Evolutionary conservation across 2,329 filamentous ascomycete genomes (phyloP).

Genomic region (Calonectria leucothoes): DNA sequence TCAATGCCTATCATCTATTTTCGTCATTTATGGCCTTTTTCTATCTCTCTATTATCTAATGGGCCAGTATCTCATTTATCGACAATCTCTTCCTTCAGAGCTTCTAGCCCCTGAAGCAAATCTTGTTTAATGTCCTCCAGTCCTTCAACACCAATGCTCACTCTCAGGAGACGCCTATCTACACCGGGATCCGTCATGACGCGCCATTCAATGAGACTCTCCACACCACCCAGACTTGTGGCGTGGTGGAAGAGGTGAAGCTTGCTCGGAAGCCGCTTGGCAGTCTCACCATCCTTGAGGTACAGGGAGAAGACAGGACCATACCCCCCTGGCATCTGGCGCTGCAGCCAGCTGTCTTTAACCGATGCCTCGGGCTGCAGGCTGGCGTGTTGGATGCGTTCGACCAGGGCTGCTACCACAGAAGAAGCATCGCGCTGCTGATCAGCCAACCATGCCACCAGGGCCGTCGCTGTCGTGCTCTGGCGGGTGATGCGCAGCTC

Average conservation of each 20-base stretch:
- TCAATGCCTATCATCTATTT: not conserved
- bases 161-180: slow-evolving; percentile 77
- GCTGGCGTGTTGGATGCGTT: slow-evolving; percentile 79
- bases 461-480: slow-evolving; percentile 73
- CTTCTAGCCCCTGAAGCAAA: slow-evolving; percentile 74
- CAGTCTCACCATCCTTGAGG: slow-evolving; percentile 69
- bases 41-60: not conserved
- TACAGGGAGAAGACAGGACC: slow-evolving; percentile 88
- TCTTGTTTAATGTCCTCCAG: slow-evolving; percentile 87
- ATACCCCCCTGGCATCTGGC: slow-evolving; percentile 93
- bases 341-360: slow-evolving; percentile 76
- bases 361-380: slow-evolving; percentile 74
- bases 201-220: slow-evolving; percentile 97
- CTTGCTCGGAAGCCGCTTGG: slow-evolving; percentile 79
- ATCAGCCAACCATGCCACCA: slow-evolving; percentile 78
- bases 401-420: slow-evolving; percentile 65
- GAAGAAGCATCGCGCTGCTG: slow-evolving; percentile 55
- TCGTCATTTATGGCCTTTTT: slow-evolving; percentile 1
- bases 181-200: slow-evolving; percentile 84
- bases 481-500: slow-evolving; percentile 85
- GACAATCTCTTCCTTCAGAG: slow-evolving; percentile 50
- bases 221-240: slow-evolving; percentile 92
- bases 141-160: slow-evolving; percentile 89
- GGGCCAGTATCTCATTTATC: not conserved
- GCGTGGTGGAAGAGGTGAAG: slow-evolving; percentile 91